Evolutionary conservation across 2,329 filamentous ascomycete species (phyloP).

Genomic region (Xylariaceae sp.): DNA sequence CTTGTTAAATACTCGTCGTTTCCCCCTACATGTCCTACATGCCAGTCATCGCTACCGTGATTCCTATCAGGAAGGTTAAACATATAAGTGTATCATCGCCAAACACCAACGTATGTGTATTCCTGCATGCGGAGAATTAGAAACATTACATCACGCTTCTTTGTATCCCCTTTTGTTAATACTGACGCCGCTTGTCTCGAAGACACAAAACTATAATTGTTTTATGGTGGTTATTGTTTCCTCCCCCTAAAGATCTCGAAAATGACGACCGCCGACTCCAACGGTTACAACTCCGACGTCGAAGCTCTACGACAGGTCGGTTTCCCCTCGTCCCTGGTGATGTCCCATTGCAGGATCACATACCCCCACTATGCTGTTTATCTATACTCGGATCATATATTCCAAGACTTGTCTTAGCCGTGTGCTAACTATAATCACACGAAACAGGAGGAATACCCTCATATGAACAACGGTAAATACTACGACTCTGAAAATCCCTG

Average conservation of each 20-base stretch:
- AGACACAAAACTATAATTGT: constrained; percentile 1
- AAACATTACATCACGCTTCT: not conserved
- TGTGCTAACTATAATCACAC: constrained; percentile 4
- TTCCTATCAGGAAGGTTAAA: constrained; percentile 1
- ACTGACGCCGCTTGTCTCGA: constrained; percentile 7
- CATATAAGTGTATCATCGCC: constrained; percentile 1
- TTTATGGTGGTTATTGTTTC: not conserved
- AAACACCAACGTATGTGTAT: constrained; percentile 2
- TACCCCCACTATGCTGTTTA: not conserved
- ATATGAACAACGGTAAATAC: constrained; percentile 40
- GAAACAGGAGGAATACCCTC: constrained; percentile 38
- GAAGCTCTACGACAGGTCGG: constrained; percentile 33
- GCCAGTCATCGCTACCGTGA: constrained; percentile 1
- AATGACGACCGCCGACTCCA: constrained; percentile 23
- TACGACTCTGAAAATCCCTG: not conserved
- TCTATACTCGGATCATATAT: not conserved
- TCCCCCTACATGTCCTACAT: not conserved
- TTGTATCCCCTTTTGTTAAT: constrained; percentile 3
- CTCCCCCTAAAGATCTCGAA: constrained; percentile 8
- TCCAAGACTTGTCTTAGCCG: not conserved
- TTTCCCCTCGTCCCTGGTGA: not conserved
- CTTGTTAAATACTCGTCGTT: constrained; percentile 15
- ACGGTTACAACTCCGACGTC: constrained; percentile 34
- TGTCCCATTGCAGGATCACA: not conserved
- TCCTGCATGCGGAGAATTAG: constrained; percentile 1